Evolutionary conservation across 1,139 yeast species (phyloP).

Genomic region (Trichomonascaceae sp.): DNA sequence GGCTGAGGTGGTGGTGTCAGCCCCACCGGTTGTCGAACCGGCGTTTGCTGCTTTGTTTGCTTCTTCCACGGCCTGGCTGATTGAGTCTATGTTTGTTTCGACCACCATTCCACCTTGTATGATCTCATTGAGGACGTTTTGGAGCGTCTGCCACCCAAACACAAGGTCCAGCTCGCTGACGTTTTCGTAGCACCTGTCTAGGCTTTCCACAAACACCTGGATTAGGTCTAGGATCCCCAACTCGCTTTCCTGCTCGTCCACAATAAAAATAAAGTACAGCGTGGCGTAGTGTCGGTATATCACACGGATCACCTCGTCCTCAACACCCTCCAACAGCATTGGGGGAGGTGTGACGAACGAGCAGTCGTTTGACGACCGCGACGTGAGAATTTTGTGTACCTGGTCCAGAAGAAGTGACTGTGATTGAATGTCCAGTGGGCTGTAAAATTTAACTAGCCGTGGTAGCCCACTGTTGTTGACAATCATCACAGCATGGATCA

Average conservation of each 20-base stretch:
- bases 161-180: constrained; percentile 94
- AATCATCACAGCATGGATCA: constrained; percentile 88
- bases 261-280: constrained; percentile 83
- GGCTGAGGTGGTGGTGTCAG: constrained; percentile 11
- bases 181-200: constrained; percentile 83
- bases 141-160: constrained; percentile 93
- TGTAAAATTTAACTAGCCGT: constrained; percentile 79
- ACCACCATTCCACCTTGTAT: constrained; percentile 99
- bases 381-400: constrained; percentile 56
- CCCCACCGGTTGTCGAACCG: constrained; percentile 6
- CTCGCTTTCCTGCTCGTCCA: constrained; percentile 92
- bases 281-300: constrained; percentile 94
- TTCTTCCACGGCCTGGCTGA: constrained; percentile 52
- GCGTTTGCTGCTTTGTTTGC: constrained; percentile 22
- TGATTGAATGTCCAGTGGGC: constrained; percentile 72
- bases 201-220: constrained; percentile 91
- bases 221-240: constrained; percentile 86
- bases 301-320: constrained; percentile 69
- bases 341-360: constrained; percentile 76
- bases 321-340: constrained; percentile 30
- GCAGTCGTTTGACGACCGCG: constrained; percentile 59
- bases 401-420: constrained; percentile 64
- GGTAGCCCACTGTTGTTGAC: constrained; percentile 92
- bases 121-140: constrained; percentile 73
- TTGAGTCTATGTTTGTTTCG: constrained; percentile 72